These are phyloP conservation scores for Theobroma grandiflorum DNA, from an alignment of 441 rosid genomes.

Conservation along the genomic window DNA sequence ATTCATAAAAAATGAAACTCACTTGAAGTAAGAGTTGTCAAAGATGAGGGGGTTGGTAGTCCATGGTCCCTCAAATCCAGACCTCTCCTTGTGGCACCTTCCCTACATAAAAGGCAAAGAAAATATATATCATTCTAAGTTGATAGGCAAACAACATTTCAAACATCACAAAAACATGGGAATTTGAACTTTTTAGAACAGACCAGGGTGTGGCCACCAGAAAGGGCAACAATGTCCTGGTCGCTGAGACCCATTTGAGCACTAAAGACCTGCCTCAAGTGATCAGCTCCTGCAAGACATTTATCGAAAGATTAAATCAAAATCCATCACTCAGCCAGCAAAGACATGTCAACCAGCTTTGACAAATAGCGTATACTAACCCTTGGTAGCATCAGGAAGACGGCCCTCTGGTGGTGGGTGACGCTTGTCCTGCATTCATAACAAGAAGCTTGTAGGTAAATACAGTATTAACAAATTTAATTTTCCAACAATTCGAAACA, in stretches of 20 bases:
- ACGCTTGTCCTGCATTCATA: constrained; percentile 76
- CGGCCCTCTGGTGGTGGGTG: constrained; percentile 95
- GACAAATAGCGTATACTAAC: constrained; percentile 40
- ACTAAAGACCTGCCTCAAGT: constrained; percentile 76
- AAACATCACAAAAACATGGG: neutral
- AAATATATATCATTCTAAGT: neutral
- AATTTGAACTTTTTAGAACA: constrained; percentile 22
- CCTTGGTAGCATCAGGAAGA: constrained; percentile 88
- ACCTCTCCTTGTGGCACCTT: constrained; percentile 92
- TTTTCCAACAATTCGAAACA: neutral
- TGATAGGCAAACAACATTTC: neutral
- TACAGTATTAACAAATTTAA: neutral
- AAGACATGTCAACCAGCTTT: neutral
- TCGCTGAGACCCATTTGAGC: constrained; percentile 87
- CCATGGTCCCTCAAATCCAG: constrained; percentile 98
- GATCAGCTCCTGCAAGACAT: constrained; percentile 61
- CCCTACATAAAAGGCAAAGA: constrained; percentile 55
- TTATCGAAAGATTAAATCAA: neutral
- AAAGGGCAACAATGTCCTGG: constrained; percentile 88
- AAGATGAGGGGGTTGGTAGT: constrained; percentile 86
- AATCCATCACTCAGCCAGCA: neutral
- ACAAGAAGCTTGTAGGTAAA: constrained; percentile 14
- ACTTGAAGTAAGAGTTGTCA: constrained; percentile 91
- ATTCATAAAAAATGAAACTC: constrained; percentile 29
- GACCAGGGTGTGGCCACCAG: constrained; percentile 98